These are phyloP conservation scores for Oryza punctata DNA, from an alignment of 176 grass and related monocot species.

Conservation along the genomic window DNA sequence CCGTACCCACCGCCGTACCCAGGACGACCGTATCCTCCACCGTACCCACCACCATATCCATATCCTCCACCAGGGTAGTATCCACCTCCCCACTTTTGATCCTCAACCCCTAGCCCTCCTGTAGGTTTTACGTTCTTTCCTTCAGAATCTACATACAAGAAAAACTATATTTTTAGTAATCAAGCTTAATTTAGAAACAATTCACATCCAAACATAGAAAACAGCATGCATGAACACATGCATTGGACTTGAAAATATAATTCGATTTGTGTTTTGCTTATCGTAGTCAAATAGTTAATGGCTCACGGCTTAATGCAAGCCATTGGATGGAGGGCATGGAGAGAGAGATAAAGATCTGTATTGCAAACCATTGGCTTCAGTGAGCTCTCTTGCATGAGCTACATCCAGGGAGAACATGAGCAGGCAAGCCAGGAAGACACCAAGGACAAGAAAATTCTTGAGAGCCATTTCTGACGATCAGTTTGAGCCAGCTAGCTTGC, in stretches of 20 bases:
- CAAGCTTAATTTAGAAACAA: no score
- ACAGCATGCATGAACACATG: neutral
- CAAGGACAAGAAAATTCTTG: neutral
- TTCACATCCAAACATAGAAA: neutral
- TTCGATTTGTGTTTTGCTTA: no score
- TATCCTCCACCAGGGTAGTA: neutral
- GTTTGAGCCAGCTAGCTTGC: neutral
- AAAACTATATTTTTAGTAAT: neutral
- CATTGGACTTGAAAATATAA: neutral
- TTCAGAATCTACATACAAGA: neutral
- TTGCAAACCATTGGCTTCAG: slow-evolving; percentile 22
- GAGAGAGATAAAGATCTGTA: neutral
- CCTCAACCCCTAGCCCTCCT: neutral
- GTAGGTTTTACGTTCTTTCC: neutral
- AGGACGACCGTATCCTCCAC: neutral
- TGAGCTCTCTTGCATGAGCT: slow-evolving; percentile 26
- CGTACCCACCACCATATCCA: neutral
- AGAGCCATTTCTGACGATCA: slow-evolving; percentile 6
- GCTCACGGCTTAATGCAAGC: neutral
- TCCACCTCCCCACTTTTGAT: slow-evolving; percentile 9
- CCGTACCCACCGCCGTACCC: neutral
- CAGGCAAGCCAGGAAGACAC: neutral
- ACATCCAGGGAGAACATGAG: neutral
- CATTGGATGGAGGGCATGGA: neutral
- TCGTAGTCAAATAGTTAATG: neutral